phyloP scores from a whole-genome alignment of 2,329 filamentous ascomycete species.

The Gaeumannomyces sp. region DNA sequence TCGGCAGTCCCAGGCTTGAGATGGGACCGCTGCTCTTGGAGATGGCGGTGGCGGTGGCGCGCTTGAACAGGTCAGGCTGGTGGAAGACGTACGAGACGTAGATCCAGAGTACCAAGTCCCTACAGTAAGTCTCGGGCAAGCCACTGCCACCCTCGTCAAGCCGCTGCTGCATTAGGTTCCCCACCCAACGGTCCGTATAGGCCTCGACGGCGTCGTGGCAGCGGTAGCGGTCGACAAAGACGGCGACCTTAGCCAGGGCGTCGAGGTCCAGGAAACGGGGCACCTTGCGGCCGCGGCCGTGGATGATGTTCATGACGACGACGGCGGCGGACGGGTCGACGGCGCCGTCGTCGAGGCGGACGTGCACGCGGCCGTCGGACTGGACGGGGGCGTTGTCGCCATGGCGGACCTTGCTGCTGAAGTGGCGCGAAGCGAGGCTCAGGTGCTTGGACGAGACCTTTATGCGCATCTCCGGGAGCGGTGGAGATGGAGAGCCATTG shows the following conservation, averaged over 20 bases:
- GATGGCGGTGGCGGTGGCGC: constrained; percentile 21
- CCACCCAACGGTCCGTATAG: constrained; percentile 33
- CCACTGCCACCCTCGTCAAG: not conserved
- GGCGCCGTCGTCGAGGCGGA: constrained; percentile 20
- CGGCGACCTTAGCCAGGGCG: constrained; percentile 36
- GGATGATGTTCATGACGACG: constrained; percentile 38
- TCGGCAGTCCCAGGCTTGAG: constrained; percentile 21
- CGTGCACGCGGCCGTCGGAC: constrained; percentile 26
- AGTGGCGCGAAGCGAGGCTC: constrained; percentile 25
- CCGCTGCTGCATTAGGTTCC: not conserved
- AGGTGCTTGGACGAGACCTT: constrained; percentile 31
- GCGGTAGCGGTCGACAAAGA: constrained; percentile 36
- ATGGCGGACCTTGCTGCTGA: constrained; percentile 20
- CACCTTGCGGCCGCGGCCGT: constrained; percentile 34
- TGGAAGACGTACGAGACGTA: constrained; percentile 26
- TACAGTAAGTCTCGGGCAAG: constrained; percentile 14
- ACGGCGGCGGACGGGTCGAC: constrained; percentile 33
- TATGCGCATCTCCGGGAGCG: constrained; percentile 22
- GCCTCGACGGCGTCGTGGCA: constrained; percentile 36
- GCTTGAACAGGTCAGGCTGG: constrained; percentile 21
- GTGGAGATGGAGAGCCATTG: constrained; percentile 8
- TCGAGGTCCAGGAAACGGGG: constrained; percentile 31
- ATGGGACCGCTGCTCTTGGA: constrained; percentile 20
- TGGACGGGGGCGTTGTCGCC: constrained; percentile 12
- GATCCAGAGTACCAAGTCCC: constrained; percentile 25